Evolutionary conservation across 345 rosid genomes (phyloP), one percentile per base, ranked within the genome.

Genomic region (Citrus cavaleriei): DNA sequence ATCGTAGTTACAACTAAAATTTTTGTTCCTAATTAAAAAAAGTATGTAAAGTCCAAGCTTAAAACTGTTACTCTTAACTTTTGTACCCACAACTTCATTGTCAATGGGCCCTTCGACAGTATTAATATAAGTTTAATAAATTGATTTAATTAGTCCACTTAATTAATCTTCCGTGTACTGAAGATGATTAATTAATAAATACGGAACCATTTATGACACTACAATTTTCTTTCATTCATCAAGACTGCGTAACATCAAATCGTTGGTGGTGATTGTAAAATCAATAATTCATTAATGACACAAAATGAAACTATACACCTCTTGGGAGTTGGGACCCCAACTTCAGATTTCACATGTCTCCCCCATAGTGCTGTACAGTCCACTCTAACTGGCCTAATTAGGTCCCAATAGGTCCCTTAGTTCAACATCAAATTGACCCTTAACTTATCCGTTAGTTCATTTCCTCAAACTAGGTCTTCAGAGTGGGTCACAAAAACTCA

Each of bases 321-420:
- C 14, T 74, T 64, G 83, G 75, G 79, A 12, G 24, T 66, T 82
- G 87, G 93, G 87, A 80, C 76, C 76, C 73, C 75, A 21, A 51
- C 54, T 83, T 24, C 38, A 70, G 64, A 74, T 70, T 55, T 86
- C 90, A 89, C 91, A 85, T 85, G 90, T 59, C 68, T 66, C 27
- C 68, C 25, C 58, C 78, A 74, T 59, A 79, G 84, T 82, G 81
- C 25, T 79, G 88, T 86, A 87, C 85, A 89, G 83, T 85, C 85
- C 81, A 85, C 81, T 78, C 81, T 38, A 25, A 76, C 87, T 85
- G 86, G 83, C 74, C 73, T 69, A 75, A 4, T 37, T 49, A 42
- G 67, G 75, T 85, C 77, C 32, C 68, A 16, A 8, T 42, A 10
- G 51, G 68, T 13, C 6, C 49, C 1, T 61, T 37, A 76, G 19